Evolutionary conservation across 164 flowering plant genomes (phyloP).

Genomic region (Taxillus chinensis): DNA sequence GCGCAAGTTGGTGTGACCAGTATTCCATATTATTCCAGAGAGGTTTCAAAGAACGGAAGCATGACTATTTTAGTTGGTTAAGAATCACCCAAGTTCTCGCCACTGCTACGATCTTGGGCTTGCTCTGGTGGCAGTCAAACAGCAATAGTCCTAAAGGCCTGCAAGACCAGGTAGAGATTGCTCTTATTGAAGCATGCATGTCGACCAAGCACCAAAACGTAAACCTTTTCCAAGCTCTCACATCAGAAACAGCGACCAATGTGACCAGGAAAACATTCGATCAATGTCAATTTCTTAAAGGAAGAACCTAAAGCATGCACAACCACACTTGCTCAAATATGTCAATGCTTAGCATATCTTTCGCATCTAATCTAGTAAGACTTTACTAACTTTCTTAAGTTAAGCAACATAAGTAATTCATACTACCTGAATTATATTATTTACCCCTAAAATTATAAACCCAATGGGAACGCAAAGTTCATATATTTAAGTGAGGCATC

Average conservation of each 20-base stretch:
- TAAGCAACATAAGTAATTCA: too few species aligned
- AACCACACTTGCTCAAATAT: too few species aligned
- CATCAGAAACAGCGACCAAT: background rate
- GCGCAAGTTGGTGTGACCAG: constrained; percentile 83
- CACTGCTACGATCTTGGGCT: constrained; percentile 61
- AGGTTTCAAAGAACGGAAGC: constrained; percentile 72
- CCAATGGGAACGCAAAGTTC: too few species aligned
- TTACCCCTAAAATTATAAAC: too few species aligned
- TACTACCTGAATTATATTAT: too few species aligned
- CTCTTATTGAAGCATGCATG: background rate
- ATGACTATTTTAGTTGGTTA: constrained; percentile 74
- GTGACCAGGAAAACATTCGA: too few species aligned
- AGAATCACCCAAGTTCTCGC: constrained; percentile 69
- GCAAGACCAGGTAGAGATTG: constrained; percentile 69
- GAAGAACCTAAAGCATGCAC: too few species aligned
- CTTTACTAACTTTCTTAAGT: too few species aligned
- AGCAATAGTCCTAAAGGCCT: constrained; percentile 37
- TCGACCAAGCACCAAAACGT: background rate
- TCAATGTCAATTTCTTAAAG: too few species aligned
- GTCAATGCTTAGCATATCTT: too few species aligned
- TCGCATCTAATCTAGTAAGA: too few species aligned
- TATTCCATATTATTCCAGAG: constrained; percentile 54
- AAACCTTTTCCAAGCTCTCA: background rate
- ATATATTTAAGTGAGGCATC: too few species aligned
- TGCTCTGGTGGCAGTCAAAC: constrained; percentile 95